Evolutionary conservation across 805 yeast genomes (phyloP).

Genomic region (Limtongia smithiae): DNA sequence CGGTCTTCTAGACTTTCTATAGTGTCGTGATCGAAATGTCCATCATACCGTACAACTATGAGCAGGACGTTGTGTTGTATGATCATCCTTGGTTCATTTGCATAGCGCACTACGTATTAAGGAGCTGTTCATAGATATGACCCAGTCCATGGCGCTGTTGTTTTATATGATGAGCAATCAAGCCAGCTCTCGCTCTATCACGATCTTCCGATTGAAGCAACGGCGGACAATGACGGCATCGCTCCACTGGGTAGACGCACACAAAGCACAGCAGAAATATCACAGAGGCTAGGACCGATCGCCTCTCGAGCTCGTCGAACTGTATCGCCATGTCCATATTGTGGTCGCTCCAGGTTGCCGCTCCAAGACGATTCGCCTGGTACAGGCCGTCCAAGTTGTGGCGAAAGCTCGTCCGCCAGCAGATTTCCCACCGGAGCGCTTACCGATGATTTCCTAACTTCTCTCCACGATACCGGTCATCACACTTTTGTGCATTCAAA

Average conservation of each 20-base stretch:
- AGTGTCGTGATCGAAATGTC: constrained; percentile 13
- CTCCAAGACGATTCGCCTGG: too few relatives aligned
- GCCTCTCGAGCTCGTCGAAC: background rate
- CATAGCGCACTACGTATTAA: background rate
- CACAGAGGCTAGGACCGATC: background rate
- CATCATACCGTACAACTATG: constrained; percentile 20
- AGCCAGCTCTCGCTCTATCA: constrained; percentile 23
- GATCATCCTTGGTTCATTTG: background rate
- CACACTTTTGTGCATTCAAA: constrained; percentile 21
- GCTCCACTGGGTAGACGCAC: background rate
- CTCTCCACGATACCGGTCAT: too few relatives aligned
- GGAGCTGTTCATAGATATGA: constrained; percentile 11
- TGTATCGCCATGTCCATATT: constrained; percentile 5
- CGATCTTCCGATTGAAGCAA: constrained; percentile 1
- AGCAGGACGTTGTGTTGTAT: constrained; percentile 24
- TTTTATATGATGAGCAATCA: constrained; percentile 20
- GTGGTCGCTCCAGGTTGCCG: constrained; percentile 7
- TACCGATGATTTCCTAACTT: too few relatives aligned
- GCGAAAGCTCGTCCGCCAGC: too few relatives aligned
- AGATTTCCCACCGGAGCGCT: too few relatives aligned
- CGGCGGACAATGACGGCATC: background rate
- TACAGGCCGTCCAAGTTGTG: too few relatives aligned
- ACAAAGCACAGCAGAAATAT: background rate
- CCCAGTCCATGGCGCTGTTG: constrained; percentile 23
- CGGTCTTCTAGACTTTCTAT: background rate